Evolutionary conservation across 805 yeast genomes (phyloP).

Genomic region (Hagleromyces aurorensis): DNA sequence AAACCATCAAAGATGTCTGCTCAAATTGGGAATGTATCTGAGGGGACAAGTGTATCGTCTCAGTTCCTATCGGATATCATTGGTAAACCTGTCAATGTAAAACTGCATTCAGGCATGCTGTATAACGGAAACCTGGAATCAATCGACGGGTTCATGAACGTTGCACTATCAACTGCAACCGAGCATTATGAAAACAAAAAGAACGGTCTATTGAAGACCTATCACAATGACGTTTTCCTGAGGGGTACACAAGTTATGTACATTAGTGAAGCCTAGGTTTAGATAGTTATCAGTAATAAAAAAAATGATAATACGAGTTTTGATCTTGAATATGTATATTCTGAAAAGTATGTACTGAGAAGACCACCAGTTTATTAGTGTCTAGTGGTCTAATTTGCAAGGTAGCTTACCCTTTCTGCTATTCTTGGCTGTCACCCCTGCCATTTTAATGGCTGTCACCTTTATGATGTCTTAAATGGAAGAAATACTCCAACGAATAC

Average conservation of each 20-base stretch:
- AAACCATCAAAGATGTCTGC: slow-evolving; percentile 2
- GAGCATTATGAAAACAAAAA: slow-evolving; percentile 40
- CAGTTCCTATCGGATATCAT: slow-evolving; percentile 70
- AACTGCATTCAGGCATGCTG: slow-evolving; percentile 78
- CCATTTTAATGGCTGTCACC: slow-evolving; percentile 35
- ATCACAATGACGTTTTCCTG: slow-evolving; percentile 29
- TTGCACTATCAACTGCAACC: slow-evolving; percentile 70
- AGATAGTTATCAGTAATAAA: slow-evolving; percentile 2
- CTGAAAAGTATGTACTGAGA: slow-evolving; percentile 4
- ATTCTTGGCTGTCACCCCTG: no score
- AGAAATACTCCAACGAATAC: slow-evolving; percentile 87
- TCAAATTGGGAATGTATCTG: slow-evolving; percentile 3
- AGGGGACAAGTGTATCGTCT: slow-evolving; percentile 46
- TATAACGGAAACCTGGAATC: slow-evolving; percentile 74
- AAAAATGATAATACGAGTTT: slow-evolving; percentile 1
- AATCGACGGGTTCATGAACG: slow-evolving; percentile 95
- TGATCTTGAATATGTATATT: slow-evolving; percentile 6
- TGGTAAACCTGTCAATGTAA: slow-evolving; percentile 74
- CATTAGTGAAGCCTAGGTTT: slow-evolving; percentile 26
- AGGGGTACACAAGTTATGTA: slow-evolving; percentile 34
- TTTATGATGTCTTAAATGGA: slow-evolving; percentile 69
- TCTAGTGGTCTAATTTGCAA: background rate
- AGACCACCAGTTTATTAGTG: slow-evolving; percentile 1
- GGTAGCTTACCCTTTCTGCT: background rate
- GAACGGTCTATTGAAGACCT: slow-evolving; percentile 27